Evolutionary conservation across 1,284 basidiomycete genomes (phyloP).

Genomic region (Marasmius tenuissimus): DNA sequence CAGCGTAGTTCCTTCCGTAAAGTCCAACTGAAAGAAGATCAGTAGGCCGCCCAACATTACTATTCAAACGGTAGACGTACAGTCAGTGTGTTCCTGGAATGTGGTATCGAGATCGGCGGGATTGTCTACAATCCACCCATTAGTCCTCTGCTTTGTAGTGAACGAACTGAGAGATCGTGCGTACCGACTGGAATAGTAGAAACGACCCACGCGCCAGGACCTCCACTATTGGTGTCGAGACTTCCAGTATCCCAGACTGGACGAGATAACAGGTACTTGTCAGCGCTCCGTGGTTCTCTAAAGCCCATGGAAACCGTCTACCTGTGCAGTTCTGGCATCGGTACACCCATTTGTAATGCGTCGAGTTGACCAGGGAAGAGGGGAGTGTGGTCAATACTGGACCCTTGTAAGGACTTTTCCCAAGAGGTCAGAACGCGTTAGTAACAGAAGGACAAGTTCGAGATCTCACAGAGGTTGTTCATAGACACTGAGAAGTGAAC

Average conservation of each 20-base stretch:
- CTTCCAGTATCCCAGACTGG: constrained; percentile 38
- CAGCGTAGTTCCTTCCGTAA: constrained; percentile 50
- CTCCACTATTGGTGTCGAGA: constrained; percentile 38
- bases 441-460: neutral
- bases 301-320: constrained; percentile 21
- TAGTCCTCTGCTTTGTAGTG: neutral
- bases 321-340: constrained; percentile 55
- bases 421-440: neutral
- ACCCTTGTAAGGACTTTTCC: constrained; percentile 35
- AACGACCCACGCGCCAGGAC: constrained; percentile 55
- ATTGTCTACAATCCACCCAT: constrained; percentile 2
- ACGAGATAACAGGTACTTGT: neutral
- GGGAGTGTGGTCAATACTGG: constrained; percentile 47
- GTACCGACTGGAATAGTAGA: constrained; percentile 35
- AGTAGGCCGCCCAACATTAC: neutral
- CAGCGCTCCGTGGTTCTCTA: neutral
- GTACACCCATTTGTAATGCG: constrained; percentile 59
- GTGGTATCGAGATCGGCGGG: constrained; percentile 35
- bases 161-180: neutral
- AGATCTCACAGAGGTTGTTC: constrained; percentile 41
- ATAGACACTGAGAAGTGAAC: constrained; percentile 34
- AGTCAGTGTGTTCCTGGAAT: constrained; percentile 45
- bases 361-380: constrained; percentile 44
- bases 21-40: constrained; percentile 46
- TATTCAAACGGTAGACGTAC: constrained; percentile 21